Evolutionary conservation across 306 rosid genomes (phyloP), one percentile per base, ranked within the genome.

Genomic region (Coriaria nepalensis): DNA sequence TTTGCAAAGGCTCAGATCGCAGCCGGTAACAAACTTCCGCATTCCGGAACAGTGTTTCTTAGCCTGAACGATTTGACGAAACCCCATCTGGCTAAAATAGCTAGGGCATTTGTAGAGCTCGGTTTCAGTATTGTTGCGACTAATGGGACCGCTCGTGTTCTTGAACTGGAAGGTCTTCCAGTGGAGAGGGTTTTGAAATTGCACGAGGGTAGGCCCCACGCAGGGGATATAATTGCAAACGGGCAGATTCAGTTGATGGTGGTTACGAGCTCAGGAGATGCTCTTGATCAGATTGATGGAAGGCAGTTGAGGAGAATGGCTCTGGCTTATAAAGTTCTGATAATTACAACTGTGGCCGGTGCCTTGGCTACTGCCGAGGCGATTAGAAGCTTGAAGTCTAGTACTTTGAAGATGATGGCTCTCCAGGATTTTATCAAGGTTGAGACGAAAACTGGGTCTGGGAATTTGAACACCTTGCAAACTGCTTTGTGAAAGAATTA

Each of bases 1-100:
- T 92, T 92, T 63, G 98, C 98, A 13, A 85, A 92, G 78, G 98
- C 98, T 49, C 94, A 82, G 67, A 77, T 92, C 66, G 93, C 96
- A 34, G 87, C 96, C 6, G 96, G 98, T 12, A 86, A 85, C 71
- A 73, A 76, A 70, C 70, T 70, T 10, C 94, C 99, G 37, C 78
- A 69, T 59, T 75, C 96, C 49, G 94, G 98, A 53, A 79, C 78
- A 10, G 86, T 85, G 51, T 92, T 92, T 73, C 72, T 85, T 50
- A 92, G 96, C 78, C 66, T 92, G 65, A 92, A 78, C 51, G 98
- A 85, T 66, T 32, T 92, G 55, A 82, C 96, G 2, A 82, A 86
- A 69, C 75, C 80, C 29, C 94, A 86, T 65, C 99, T 92, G 42
- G 68, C 71, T 59, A 92, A 74, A 69, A 82, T 92, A 43, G 93